Base-by-base conservation (phyloP, 768 basidiomycete species). In the Leccinum truebloodii region DNA sequence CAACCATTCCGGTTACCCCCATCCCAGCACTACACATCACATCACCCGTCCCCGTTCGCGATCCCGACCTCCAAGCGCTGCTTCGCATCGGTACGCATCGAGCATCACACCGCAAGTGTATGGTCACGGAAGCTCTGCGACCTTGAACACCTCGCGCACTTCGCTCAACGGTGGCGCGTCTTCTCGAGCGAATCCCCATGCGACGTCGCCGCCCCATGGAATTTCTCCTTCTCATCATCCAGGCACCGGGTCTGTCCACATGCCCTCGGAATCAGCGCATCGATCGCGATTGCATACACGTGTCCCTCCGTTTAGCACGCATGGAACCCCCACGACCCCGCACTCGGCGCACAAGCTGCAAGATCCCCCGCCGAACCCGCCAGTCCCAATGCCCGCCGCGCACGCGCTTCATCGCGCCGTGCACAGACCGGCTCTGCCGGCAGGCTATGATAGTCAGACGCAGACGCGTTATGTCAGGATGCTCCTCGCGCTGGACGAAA, bases 401-500 rank as follows among this genome's bases (percentile, higher is more conserved):
- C 39, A 56, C 32, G 63, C 65, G 24, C n/a, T 74, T 48, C 58
- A 14, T 51, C 70, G 62, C 26, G 59, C 28, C n/a, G 54, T 64
- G 0, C 68, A 66, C 9, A 64, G 71, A 13, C 73, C 63, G 8
- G 53, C 63, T 1, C 14, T 73, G 6, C 73, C 71, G 3, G 44
- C 62, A n/a, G 66, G 64, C 35, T 62, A 64, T 51, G 65, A 70
- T 22, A 62, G 65, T 8, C 62, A 62, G 57, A 54, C 26, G 28
- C 62, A 81, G 59, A 84, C 85, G 3, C 79, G 78, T 34, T 87
- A 87, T 64, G 78, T 86, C 63, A 81, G 80, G 55, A 87, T 87
- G 85, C 76, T 87, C 26, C 79, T 87, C 35, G 86, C 84, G 5
- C 71, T 86, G 22, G 86, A 86, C 63, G 77, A 74, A 39, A 86